A percentile compares a stretch with the other conserved stretches of the same genome.
Conservation (phyloP, 176 grass and related monocot genomes). For the Panicum miliaceum region DNA sequence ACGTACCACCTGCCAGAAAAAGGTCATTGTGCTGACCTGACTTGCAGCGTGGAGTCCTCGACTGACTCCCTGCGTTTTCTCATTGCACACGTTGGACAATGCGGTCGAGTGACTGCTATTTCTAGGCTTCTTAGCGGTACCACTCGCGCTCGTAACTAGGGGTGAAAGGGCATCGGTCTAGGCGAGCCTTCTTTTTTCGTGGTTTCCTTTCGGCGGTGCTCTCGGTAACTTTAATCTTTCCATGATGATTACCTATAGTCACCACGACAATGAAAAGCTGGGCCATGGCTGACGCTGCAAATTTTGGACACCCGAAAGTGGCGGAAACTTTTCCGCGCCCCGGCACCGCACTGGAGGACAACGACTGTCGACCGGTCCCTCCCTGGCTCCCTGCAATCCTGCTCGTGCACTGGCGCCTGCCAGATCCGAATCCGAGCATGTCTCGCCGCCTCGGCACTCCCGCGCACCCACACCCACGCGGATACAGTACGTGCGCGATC, state of each 20-base stretch:
- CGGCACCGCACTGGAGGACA: neutral
- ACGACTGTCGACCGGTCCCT: no score
- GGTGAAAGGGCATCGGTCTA: neutral
- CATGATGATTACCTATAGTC: constrained; percentile 7
- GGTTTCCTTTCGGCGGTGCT: neutral
- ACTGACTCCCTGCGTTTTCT: neutral
- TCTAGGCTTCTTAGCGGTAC: neutral
- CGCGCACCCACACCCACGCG: neutral
- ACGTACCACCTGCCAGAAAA: constrained; percentile 2
- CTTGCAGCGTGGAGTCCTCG: neutral
- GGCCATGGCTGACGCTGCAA: neutral
- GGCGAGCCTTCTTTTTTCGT: neutral
- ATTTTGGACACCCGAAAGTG: neutral
- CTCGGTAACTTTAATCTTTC: constrained; percentile 20
- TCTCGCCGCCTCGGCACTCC: neutral
- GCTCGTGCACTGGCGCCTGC: neutral
- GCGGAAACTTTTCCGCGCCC: neutral
- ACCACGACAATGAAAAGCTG: neutral
- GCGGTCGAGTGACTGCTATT: neutral
- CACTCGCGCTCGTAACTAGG: no score
- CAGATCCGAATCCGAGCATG: constrained; percentile 9
- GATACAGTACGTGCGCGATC: neutral
- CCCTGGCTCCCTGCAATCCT: no score
- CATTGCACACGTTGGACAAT: neutral
- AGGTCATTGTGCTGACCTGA: neutral